These are phyloP conservation scores for Pythium monospermum DNA, from an alignment of 352 stramenopile species.

Conservation along the genomic window DNA sequence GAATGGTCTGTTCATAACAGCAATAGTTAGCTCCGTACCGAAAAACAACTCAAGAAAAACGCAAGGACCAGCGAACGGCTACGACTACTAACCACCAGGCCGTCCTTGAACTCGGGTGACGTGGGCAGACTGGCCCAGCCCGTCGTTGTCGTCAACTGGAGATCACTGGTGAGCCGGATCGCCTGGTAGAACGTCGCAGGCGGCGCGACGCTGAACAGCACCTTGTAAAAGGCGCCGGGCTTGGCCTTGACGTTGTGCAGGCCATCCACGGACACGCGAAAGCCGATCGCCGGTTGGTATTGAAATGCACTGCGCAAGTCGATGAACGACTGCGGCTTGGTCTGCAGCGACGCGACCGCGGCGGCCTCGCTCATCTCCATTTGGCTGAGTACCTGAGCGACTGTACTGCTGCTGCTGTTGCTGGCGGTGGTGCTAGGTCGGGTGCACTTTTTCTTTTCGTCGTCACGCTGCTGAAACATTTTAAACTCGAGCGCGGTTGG, in stretches of 20 bases:
- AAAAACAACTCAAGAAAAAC: no score
- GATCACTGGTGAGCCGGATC: conserved; percentile 40
- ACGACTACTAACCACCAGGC: conserved; percentile 35
- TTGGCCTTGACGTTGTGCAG: conserved; percentile 67
- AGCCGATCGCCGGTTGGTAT: conserved; percentile 57
- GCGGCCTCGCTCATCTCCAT: background rate
- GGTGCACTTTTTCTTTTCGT: background rate
- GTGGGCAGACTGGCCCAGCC: conserved; percentile 56
- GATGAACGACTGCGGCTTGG: conserved; percentile 42
- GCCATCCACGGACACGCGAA: conserved; percentile 59
- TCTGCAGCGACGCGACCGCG: conserved; percentile 13
- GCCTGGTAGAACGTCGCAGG: conserved; percentile 60
- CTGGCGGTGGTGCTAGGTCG: no score
- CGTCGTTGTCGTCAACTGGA: conserved; percentile 56
- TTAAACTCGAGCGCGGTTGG: conserved; percentile 52
- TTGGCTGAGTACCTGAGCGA: conserved; percentile 1
- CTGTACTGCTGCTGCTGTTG: no score
- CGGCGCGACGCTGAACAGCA: conserved; percentile 47
- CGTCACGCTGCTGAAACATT: conserved; percentile 44
- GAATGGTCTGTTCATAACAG: conserved; percentile 34
- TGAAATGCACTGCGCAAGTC: conserved; percentile 38
- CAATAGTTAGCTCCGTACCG: background rate
- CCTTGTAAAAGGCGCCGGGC: conserved; percentile 38
- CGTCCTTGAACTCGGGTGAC: conserved; percentile 54
- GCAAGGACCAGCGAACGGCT: no score